Base-by-base conservation (phyloP, 2,329 filamentous ascomycete species). In the Sclerotinia nivalis region DNA sequence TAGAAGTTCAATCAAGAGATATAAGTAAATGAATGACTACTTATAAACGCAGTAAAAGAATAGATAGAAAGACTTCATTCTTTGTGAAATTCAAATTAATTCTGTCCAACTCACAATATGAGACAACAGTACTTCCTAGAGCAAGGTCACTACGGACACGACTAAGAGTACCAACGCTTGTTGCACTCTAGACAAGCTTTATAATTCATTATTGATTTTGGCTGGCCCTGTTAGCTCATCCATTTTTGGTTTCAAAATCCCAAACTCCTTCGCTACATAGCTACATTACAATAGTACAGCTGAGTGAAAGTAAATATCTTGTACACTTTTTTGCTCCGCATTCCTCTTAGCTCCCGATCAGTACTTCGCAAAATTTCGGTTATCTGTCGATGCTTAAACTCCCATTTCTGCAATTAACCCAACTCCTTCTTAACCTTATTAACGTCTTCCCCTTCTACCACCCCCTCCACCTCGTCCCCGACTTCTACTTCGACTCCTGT, bases 401-500 rank as follows among this genome's bases (percentile, higher is more conserved):
- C 47, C 22, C 9, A 12, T 22, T 40, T 43, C 10, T 31, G 34
- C 49, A 52, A 50, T 40, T 37, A 6, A 20, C 15, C 13, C 10
- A 28, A 22, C 34, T 13, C 52, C 34, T 13, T 43, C 61, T 28
- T 9, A 25, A 40, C 15, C 5, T 9, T 15, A 54, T 25, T 28
- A 68, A 40, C 66, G 54, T 61, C 54, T 50, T 31, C 61, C 31
- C 5, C 52, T 52, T 47, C 50, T 52, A 12, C 58, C 58, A 37
- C 75, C 74, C 71, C 74, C 73, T 58, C 76, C 73, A 40, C 73
- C 71, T 71, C 74, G 71, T 61, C 73, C 71, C 56, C 81, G 76
- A 54, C 77, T 76, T 47, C 77, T 72, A 70, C 79, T 79, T 56
- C 79, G 76, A 71, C 82, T 84, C 68, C 81, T 76, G 67, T 83